phyloP scores from a whole-genome alignment of 139 green algal genomes.

The Chlorella sp. region DNA sequence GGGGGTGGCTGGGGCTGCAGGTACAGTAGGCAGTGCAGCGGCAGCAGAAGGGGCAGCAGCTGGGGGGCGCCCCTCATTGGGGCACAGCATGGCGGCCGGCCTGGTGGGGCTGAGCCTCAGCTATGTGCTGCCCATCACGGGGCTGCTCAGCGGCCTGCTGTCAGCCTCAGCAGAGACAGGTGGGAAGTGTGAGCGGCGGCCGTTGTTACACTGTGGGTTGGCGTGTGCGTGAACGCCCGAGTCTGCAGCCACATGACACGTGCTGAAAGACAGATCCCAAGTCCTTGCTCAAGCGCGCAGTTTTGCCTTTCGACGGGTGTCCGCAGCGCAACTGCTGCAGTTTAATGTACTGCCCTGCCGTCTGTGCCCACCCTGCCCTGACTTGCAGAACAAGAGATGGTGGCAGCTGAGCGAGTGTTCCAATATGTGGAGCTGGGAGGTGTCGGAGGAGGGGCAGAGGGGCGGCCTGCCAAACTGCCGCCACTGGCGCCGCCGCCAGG shows the following conservation, averaged over 20 bases:
- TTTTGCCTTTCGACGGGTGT: no score
- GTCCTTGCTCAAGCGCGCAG: no score
- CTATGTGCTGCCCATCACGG: conserved; percentile 85
- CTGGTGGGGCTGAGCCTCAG: conserved; percentile 78
- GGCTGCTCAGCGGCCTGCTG: conserved; percentile 81
- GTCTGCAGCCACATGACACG: no score
- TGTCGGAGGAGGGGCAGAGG: no score
- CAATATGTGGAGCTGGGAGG: conserved; percentile 47
- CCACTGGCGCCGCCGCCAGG: neutral
- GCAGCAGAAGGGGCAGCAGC: neutral
- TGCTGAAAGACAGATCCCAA: no score
- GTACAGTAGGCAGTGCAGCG: neutral
- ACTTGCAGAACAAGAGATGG: conserved; percentile 80
- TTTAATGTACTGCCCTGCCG: no score
- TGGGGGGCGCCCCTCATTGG: no score
- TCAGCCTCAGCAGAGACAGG: conserved; percentile 73
- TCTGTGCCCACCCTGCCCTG: neutral
- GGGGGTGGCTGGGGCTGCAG: neutral
- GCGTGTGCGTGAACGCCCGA: no score
- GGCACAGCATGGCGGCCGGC: conserved; percentile 42
- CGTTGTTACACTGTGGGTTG: no score
- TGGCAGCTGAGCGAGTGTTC: conserved; percentile 81
- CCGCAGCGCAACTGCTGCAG: no score
- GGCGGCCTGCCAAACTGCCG: neutral
- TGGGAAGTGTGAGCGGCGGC: no score